Conservation (phyloP, 192 early-diverging fungal species). For the Entomortierella parvispora region DNA sequence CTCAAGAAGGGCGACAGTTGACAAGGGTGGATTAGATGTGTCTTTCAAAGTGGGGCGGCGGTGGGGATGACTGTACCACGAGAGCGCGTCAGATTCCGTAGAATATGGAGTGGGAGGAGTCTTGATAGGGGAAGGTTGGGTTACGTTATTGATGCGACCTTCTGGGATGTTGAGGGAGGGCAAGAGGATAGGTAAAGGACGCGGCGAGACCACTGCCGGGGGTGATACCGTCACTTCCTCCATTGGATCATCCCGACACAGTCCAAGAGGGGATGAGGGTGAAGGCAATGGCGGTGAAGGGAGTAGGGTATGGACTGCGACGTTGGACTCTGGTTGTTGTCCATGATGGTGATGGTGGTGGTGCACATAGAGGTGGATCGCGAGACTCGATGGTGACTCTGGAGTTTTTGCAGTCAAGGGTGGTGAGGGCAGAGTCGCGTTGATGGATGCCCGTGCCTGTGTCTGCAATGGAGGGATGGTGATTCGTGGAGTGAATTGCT, state of each 20-base stretch:
- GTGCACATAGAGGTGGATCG: constrained; percentile 47
- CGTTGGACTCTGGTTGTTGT: constrained; percentile 6
- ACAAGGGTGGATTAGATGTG: not conserved
- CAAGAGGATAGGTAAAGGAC: not conserved
- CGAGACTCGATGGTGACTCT: constrained; percentile 41
- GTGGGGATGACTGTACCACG: constrained; percentile 27
- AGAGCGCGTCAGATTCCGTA: not conserved
- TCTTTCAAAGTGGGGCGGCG: constrained; percentile 4
- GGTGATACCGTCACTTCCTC: not conserved
- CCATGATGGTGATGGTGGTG: constrained; percentile 31
- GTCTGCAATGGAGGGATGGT: constrained; percentile 9
- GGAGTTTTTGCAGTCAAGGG: constrained; percentile 12
- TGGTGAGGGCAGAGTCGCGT: constrained; percentile 9
- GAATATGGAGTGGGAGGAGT: not conserved
- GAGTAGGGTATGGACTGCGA: not conserved
- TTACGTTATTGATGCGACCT: not conserved
- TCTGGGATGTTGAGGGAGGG: constrained; percentile 19
- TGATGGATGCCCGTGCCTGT: constrained; percentile 7
- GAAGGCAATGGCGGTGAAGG: constrained; percentile 1
- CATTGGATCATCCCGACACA: no score
- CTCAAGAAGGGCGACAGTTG: not conserved
- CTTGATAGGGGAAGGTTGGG: not conserved
- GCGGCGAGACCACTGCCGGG: constrained; percentile 1
- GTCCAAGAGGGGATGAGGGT: no score
- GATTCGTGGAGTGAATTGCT: no score